These are phyloP conservation scores for Pseudocercospora cruenta DNA, from an alignment of 2,329 filamentous ascomycete species.

Conservation along the genomic window DNA sequence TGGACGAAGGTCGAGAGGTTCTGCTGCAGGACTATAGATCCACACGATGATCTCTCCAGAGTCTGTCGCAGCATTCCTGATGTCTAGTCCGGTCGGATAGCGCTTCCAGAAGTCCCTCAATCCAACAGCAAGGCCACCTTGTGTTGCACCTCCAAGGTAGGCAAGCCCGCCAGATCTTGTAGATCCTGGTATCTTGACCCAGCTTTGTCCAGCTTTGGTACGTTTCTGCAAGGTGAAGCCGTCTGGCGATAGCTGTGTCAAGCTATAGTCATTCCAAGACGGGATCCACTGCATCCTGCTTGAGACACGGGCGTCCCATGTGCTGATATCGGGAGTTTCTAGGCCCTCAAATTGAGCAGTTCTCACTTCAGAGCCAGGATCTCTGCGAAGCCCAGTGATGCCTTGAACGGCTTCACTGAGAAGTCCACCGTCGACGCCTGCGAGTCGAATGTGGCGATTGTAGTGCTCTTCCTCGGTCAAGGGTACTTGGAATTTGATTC, in stretches of 20 bases:
- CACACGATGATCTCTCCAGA: slow-evolving; percentile 60
- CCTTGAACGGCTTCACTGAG: slow-evolving; percentile 63
- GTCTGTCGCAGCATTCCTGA: slow-evolving; percentile 56
- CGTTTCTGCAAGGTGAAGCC: slow-evolving; percentile 65
- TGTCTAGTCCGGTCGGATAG: slow-evolving; percentile 62
- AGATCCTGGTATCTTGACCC: slow-evolving; percentile 62
- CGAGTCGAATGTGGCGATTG: slow-evolving; percentile 62
- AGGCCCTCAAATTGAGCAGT: slow-evolving; percentile 56
- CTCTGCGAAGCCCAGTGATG: slow-evolving; percentile 61
- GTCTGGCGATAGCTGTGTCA: slow-evolving; percentile 62
- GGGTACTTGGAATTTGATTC: slow-evolving; percentile 60
- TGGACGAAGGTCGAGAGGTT: slow-evolving; percentile 59
- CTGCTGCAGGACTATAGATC: slow-evolving; percentile 62
- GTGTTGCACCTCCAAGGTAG: slow-evolving; percentile 61
- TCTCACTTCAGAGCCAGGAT: slow-evolving; percentile 56
- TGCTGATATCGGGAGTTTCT: slow-evolving; percentile 48
- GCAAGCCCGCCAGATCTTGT: slow-evolving; percentile 60
- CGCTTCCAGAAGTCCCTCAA: slow-evolving; percentile 67
- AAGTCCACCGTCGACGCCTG: slow-evolving; percentile 59
- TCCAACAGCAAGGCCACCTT: slow-evolving; percentile 63
- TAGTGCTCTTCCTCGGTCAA: slow-evolving; percentile 57
- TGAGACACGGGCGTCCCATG: slow-evolving; percentile 54
- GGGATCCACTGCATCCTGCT: slow-evolving; percentile 60
- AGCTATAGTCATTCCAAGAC: slow-evolving; percentile 60
- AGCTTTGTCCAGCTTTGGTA: slow-evolving; percentile 60